Evolutionary conservation across 1,284 basidiomycete genomes (phyloP).

Genomic region (Ceratobasidium sp.): DNA sequence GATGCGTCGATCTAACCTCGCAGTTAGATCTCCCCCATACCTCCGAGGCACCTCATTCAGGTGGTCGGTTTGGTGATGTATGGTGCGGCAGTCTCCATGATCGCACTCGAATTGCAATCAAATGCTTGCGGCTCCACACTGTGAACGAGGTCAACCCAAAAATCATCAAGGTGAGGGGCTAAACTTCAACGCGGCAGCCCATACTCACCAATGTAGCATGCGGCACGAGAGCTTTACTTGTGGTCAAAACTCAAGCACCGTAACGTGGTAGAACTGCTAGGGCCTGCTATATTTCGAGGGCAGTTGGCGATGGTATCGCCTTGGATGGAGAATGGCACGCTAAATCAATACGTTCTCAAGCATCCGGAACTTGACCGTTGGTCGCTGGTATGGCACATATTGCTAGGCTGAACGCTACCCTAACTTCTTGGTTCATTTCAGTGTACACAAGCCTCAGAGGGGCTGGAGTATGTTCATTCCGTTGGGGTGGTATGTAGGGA

Average conservation of each 20-base stretch:
- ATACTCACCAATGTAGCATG: background rate
- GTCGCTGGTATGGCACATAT: background rate
- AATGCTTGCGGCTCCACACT: slow-evolving; percentile 10
- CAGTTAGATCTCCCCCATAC: background rate
- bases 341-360: too few species aligned
- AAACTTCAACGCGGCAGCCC: background rate
- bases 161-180: background rate
- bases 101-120: slow-evolving; percentile 5
- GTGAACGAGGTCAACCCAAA: background rate
- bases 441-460: background rate
- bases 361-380: too few species aligned
- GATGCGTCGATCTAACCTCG: background rate
- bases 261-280: slow-evolving; percentile 17
- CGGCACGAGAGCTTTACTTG: slow-evolving; percentile 22
- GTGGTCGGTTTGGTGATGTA: slow-evolving; percentile 15
- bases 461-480: background rate
- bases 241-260: slow-evolving; percentile 30
- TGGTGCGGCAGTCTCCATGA: background rate
- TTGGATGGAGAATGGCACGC: too few species aligned
- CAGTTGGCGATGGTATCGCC: slow-evolving; percentile 28
- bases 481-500: background rate
- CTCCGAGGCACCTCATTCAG: background rate
- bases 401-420: background rate
- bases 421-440: background rate
- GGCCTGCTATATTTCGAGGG: slow-evolving; percentile 13